Evolutionary conservation across 2,329 filamentous ascomycete species (phyloP).

Genomic region (Alternaria metachromatica): DNA sequence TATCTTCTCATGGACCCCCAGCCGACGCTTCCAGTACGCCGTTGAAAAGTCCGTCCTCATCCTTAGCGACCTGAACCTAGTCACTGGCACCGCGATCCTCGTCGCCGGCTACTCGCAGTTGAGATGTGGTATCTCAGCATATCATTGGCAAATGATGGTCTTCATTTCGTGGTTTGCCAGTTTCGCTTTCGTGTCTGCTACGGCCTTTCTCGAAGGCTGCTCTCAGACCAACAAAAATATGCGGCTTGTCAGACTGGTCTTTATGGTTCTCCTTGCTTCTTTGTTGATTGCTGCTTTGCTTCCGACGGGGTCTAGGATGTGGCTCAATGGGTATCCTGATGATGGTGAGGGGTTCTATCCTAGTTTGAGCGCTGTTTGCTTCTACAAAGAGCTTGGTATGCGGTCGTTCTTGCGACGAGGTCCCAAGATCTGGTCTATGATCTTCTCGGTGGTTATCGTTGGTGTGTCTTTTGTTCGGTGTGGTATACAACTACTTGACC

Average conservation of each 20-base stretch:
- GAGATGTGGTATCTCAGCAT: constrained; percentile 31
- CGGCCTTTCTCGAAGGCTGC: constrained; percentile 29
- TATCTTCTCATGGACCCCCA: constrained; percentile 27
- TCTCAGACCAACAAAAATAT: constrained; percentile 29
- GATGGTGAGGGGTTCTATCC: constrained; percentile 30
- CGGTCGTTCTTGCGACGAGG: constrained; percentile 13
- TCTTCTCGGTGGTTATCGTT: constrained; percentile 29
- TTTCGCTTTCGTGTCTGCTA: constrained; percentile 28
- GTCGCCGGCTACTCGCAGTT: constrained; percentile 30
- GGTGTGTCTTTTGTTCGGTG: constrained; percentile 27
- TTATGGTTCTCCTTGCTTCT: constrained; percentile 27
- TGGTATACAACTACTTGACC: constrained; percentile 27
- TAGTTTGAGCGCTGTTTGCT: constrained; percentile 25
- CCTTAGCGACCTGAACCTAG: constrained; percentile 34
- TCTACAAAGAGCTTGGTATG: constrained; percentile 23
- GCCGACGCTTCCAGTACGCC: constrained; percentile 30
- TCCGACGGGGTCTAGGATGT: constrained; percentile 31
- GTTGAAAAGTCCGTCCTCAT: constrained; percentile 38
- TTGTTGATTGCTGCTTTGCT: constrained; percentile 29
- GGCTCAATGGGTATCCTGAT: constrained; percentile 21
- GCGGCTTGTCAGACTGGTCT: constrained; percentile 24
- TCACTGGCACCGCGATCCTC: constrained; percentile 34
- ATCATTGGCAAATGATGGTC: constrained; percentile 39
- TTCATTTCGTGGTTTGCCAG: constrained; percentile 33
- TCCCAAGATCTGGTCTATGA: constrained; percentile 32